Base-by-base conservation (phyloP, 2,329 filamentous ascomycete genomes). In the Botryosphaeria dothidea region DNA sequence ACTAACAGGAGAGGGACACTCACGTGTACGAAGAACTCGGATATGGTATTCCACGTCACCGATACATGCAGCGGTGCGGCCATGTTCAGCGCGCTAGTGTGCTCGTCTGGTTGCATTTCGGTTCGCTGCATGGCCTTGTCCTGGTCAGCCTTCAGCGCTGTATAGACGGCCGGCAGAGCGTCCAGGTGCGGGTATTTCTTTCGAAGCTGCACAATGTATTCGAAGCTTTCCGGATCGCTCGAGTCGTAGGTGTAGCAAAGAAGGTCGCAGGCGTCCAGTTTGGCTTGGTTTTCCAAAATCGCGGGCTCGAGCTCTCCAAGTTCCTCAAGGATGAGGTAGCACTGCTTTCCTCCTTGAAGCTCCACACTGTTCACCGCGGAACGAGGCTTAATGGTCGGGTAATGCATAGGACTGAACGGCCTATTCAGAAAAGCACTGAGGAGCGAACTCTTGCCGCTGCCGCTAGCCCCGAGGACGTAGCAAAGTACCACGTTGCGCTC, bases 221-320 rank as follows among this genome's bases (percentile, higher is more conserved):
- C 88, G 77, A 99, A 99, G 3, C 92, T 97, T 77, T 98, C 93
- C 0, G 95, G 94, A 67, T 99, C 93, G 1, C 93, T 96, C 2
- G 94, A 98, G 80, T 99, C 95, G 79, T 98, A 99, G 0, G 92
- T 90, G 78, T 96, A 98, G 78, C 94, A 96, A 51, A 99, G 86
- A 25, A 99, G 85, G 77, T 99, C 95, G 78, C 94, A 98, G 5
- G 93, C 89, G 72, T 97, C 92, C 15, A 99, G 84, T 78, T 96
- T 97, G 49, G 88, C 86, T 73, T 90, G 88, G 74, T 99, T 99
- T 65, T 98, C 95, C 3, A 99, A 83, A 63, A 98, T 93, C 13
- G 95, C 95, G 0, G 92, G 91, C 77, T 98, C 95, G n/a, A 97
- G 83, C 77, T 98, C 93, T 36, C 95, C 95, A 0, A 98, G 88